Conservation (phyloP, 345 rosid genomes). For the Citrus unshiu region DNA sequence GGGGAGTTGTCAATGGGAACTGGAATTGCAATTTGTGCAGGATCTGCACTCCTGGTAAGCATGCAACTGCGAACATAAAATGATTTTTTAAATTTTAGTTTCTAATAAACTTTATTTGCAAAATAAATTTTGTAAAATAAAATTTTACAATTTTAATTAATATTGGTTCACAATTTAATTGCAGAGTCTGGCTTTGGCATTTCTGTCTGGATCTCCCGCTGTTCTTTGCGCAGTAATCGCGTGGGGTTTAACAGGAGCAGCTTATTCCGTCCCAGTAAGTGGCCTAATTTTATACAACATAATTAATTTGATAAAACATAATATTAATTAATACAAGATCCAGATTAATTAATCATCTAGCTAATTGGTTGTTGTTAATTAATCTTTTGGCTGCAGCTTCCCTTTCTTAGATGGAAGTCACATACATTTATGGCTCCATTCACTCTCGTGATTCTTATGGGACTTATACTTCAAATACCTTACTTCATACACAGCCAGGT, state of each 20-base stretch:
- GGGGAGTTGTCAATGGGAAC: neutral
- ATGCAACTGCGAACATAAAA: neutral
- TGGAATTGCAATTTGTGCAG: neutral
- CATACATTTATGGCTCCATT: neutral
- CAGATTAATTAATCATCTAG: neutral
- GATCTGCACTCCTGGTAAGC: neutral
- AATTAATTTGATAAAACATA: no score
- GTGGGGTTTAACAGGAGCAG: neutral
- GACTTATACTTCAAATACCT: neutral
- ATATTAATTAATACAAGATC: neutral
- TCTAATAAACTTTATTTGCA: neutral
- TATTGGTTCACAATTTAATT: no score
- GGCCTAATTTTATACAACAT: neutral
- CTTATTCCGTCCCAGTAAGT: neutral
- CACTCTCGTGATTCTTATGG: neutral
- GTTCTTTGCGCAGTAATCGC: neutral
- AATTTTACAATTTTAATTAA: no score
- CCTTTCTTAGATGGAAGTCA: neutral
- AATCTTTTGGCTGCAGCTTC: neutral
- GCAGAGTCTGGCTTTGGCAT: neutral
- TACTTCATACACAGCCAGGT: neutral
- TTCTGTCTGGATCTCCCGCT: neutral
- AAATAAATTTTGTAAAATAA: neutral
- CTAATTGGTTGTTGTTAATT: neutral
- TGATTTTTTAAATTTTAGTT: neutral